Evolutionary conservation across 495 filamentous ascomycete genomes (phyloP), one percentile per base, ranked within the genome.

Genomic region (Podospora pseudopauciseta): DNA sequence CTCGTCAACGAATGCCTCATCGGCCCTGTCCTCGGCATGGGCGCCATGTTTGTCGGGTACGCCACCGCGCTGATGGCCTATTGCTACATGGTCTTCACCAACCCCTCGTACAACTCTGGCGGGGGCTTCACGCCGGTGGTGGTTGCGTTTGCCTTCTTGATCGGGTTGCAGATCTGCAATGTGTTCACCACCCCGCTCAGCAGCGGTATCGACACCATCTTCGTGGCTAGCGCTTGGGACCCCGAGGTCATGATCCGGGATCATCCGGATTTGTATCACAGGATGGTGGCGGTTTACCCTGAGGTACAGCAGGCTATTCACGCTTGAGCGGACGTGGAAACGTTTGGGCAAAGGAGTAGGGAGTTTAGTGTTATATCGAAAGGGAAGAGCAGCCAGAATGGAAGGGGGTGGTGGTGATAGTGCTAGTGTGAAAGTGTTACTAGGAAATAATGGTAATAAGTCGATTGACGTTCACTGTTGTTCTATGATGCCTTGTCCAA

Each of bases 1-100:
- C 84, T 97, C 5, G 84, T 96, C 70, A 94, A 94, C 77, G 93
- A 97, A 73, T 96, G 92, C 74, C 85, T 98, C 28, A 90, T 97
- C 70, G 91, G 92, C 0, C 93, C 93, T 0, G 93, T 98, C 18
- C 80, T 98, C n/a, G 91, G 86, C 53, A 93, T 96, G 87, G 94
- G 92, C 60, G 87, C 90, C 2, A 87, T 88, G 0, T 94, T 94
- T 69, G 89, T 96, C 53, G 91, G 87, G 4, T 97, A 94, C 73
- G 83, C 90, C 62, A 93, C 90, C 72, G 90, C 92, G 5, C 76
- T 97, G 64, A 82, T 97, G 32, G 87, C 92, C 0, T 97, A 93
- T 79, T 79, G 95, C 53, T 97, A 97, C 75, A 86, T 97, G 64
- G 81, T 91, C 34, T 80, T 79, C 77, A 96, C 94, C 7, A 76